These are phyloP conservation scores for grape (Vitis vinifera) DNA, from an alignment of 164 flowering plant genomes.

Conservation along the genomic window ASM3070453v1 NC_081822.1:2428001-2428500, in stretches of 20 bases:
- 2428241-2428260: background rate
- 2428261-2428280: background rate
- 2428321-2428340: constrained; percentile 72
- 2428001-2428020: constrained; percentile 99
- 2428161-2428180: constrained; percentile 73
- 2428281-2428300: constrained; percentile 50
- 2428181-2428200: constrained; percentile 75
- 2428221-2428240: background rate
- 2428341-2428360: constrained; percentile 74
- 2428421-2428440: constrained; percentile 39
- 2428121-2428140: constrained; percentile 37
- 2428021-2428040: constrained; percentile 95
- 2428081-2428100: background rate
- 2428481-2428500: constrained; percentile 21
- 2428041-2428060: constrained; percentile 99
- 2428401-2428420: constrained; percentile 41
- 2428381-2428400: constrained; percentile 56
- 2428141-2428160: constrained; percentile 91
- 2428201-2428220: constrained; percentile 48
- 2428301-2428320: constrained; percentile 62
- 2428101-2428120: background rate
- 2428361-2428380: constrained; percentile 86
- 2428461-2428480: constrained; percentile 1
- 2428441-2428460: background rate
- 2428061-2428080: constrained; percentile 4